Base-by-base conservation (phyloP, 768 basidiomycete species). In the Boletus tomentosulus region DNA sequence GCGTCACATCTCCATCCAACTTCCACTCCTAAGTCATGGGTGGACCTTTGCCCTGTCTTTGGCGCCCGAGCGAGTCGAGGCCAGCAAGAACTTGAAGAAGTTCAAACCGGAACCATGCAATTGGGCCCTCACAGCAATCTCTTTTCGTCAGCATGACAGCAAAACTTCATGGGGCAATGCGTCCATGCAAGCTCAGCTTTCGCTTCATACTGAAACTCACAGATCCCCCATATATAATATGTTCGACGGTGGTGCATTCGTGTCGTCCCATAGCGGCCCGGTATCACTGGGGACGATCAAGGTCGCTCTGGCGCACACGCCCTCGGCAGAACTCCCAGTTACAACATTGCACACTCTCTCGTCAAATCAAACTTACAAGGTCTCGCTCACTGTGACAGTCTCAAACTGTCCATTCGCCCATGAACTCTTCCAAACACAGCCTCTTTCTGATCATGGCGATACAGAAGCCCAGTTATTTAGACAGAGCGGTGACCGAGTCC, bases 31-130 rank as follows among this genome's bases (percentile, higher is more conserved):
- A 8, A 42, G 5, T 24, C 35, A 51, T 12, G 58, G 64, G 19
- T 63, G 57, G 63, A 41, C 55, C 12, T 64, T 64, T 41, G 1
- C 51, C 15, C 34, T 64, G 24, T 53, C 49, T 13, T 33, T 66
- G 55, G 35, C 48, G 10, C 54, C 58, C 12, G 25, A 46, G 27
- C 22, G 28, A 13, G n/a, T 24, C 47, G 35, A 4, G n/a, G 13
- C 11, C 1, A 16, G n/a, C 3, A 48, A 38, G 12, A 37, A n/a
- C n/a, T n/a, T 27, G 13, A 27, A 37, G n/a, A 48, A 48, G 10
- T 12, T 19, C 30, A 30, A 30, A 6, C 15, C n/a, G n/a, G 28
- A 30, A 15, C 19, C 7, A 16, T 8, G 13, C n/a, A 16, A 28
- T 0, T 65, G 60, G 53, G 38, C 6, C 16, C 57, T 60, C 0